These are phyloP conservation scores for Pleurotus platypus DNA, from an alignment of 768 basidiomycete species.

Conservation along the genomic window DNA sequence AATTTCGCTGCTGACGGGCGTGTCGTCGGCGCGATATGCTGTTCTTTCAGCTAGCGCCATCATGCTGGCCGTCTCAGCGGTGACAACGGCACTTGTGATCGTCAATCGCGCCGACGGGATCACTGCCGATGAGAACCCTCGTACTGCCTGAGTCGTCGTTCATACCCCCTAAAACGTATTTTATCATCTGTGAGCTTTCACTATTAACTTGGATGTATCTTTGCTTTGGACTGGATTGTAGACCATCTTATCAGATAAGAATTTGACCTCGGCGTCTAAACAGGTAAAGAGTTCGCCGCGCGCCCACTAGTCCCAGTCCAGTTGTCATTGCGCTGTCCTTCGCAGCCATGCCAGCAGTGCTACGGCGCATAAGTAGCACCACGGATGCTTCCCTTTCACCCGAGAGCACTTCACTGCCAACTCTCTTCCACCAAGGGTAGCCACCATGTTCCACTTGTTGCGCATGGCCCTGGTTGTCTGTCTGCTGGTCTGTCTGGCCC, in stretches of 20 bases:
- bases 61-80: conserved; percentile 54
- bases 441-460: neutral
- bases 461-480: neutral
- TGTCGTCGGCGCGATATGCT: conserved; percentile 56
- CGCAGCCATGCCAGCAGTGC: neutral
- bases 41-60: conserved; percentile 58
- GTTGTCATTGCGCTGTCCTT: neutral
- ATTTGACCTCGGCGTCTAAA: neutral
- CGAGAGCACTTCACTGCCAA: too few species aligned
- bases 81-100: conserved; percentile 52
- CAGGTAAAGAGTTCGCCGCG: neutral
- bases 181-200: neutral
- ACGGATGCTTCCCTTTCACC: too few species aligned
- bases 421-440: neutral
- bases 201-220: neutral
- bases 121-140: neutral
- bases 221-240: neutral
- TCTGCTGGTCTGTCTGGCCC: neutral
- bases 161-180: neutral
- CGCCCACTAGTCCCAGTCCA: neutral
- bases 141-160: neutral
- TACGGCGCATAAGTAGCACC: neutral
- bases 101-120: conserved; percentile 28
- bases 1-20: conserved; percentile 63
- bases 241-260: neutral